Evolutionary conservation across 148 eudicot genomes (phyloP), one percentile per base, ranked within the genome.

Genomic region (Fagopyrum homotropicum): DNA sequence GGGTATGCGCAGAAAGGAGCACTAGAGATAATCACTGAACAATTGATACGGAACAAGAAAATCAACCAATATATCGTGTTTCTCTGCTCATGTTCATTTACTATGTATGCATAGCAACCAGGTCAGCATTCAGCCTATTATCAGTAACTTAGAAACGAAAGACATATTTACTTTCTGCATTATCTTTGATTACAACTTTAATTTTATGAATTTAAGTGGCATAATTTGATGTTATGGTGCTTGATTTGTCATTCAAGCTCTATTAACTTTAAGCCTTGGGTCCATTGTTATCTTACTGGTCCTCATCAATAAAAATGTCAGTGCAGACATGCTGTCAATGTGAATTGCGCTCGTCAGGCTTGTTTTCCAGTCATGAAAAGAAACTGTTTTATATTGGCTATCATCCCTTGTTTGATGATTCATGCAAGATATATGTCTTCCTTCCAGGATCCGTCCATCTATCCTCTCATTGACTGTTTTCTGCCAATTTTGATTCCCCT

Each of bases 201-300:
- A 12, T 26, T 3, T 57, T 17, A 17, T 60, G 66, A 8, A 60
- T 7, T 22, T 60, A 60, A 60, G 4, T 61, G 14, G 68, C 68
- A 29, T 61, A 61, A 61, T 61, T 9, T 22, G 44, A 10, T 14
- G 68, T 15, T 17, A 16, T 56, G 7, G 1, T 56, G 61, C 30
- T 61, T 26, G 35, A 26, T 61, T 40, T 64, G 70, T 30, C 46
- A 40, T 63, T 35, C 69, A 64, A 64, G 69, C 69, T 64, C 43
- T 64, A 12, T 12, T 35, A 35, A 30, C 45, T 64, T 64, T 12
- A 59, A 6, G 66, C 40, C 22, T 59, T 59, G 35, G 66, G 40
- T 19, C 64, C 64, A 59, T 6, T 17, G 17, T 17, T 51, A 51
- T 51, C 2, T 51, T n/a, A 51, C 3, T 51, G 55, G 55, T 11